Base-by-base conservation (phyloP, 2,329 filamentous ascomycete species). In the Neopestalotiopsis clavispora region DNA sequence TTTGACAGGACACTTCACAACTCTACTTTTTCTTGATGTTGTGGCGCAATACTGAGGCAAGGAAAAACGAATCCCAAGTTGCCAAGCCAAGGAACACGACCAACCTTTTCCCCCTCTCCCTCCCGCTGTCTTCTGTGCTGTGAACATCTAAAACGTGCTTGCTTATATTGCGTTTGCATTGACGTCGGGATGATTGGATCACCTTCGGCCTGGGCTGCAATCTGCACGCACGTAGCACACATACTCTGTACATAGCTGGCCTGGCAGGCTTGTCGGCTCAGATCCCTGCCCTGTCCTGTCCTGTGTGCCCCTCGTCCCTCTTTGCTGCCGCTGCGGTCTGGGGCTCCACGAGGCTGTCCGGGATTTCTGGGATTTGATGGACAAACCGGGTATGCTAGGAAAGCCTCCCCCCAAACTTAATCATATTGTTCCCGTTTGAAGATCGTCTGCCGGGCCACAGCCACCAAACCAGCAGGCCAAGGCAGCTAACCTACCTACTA, bases 321-420 rank as follows among this genome's bases (percentile, higher is more conserved):
- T 17, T 7, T 59, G 57, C n/a, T 20, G n/a, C 30, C n/a, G 23
- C 57, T n/a, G 32, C 32, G 59, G 28, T 59, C 45, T 52, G 45
- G 45, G 45, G 59, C 59, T 30, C 59, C 59, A 38, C 59, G 59
- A 61, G 59, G 59, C 59, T 61, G 23, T 20, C 45, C n/a, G 9
- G 45, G 45, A 20, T 52, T n/a, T 52, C 61, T 64, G 61, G 40
- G 61, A 64, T 64, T 52, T 49, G 61, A 52, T 34, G 30, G 38
- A 20, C 61, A 64, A 64, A 64, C 61, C 61, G n/a, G 61, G 61
- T 49, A 52, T 49, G 59, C 32, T 14, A 34, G 30, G n/a, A 61
- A 40, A 10, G 4, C 32, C 30, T 61, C 45, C 45, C 45, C 34
- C 10, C 59, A 61, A 64, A 64, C n/a, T n/a, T 23, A 30, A 23